Conservation (phyloP, 768 basidiomycete genomes). For the Calvatia gigantea region DNA sequence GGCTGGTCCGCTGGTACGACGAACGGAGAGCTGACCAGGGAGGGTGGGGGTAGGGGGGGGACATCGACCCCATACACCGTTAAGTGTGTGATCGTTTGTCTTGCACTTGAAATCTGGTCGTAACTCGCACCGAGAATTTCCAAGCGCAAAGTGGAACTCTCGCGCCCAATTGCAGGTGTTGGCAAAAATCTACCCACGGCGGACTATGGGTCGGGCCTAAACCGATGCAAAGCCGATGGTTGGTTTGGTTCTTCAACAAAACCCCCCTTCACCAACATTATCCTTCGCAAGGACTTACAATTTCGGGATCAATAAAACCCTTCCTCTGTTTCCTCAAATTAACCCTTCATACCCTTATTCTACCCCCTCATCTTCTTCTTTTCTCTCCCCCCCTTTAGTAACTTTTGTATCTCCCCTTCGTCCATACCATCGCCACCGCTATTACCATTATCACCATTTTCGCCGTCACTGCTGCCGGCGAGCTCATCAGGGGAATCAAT, state of each 20-base stretch:
- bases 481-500: constrained; percentile 31
- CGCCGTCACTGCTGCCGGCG: constrained; percentile 34
- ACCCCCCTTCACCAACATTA: constrained; percentile 29
- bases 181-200: not conserved
- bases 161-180: not conserved
- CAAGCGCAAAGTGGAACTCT: not conserved
- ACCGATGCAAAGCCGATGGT: constrained; percentile 41
- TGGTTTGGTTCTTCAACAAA: constrained; percentile 22
- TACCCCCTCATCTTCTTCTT: constrained; percentile 87
- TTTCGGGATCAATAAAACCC: constrained; percentile 87
- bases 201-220: constrained; percentile 22
- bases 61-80: too few relatives aligned
- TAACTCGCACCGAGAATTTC: too few relatives aligned
- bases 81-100: too few relatives aligned
- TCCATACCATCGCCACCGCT: constrained; percentile 37
- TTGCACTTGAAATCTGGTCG: too few relatives aligned
- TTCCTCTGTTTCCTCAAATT: constrained; percentile 88
- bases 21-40: too few relatives aligned
- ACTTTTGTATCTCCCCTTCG: constrained; percentile 27
- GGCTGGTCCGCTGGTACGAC: too few relatives aligned
- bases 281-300: constrained; percentile 40
- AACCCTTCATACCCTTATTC: constrained; percentile 81
- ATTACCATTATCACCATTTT: constrained; percentile 33
- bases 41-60: too few relatives aligned
- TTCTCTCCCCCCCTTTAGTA: constrained; percentile 36